Evolutionary conservation across 73 alveolate species (phyloP), one percentile per base, ranked within the genome.

Genomic region (Paraurostyla sp.): DNA sequence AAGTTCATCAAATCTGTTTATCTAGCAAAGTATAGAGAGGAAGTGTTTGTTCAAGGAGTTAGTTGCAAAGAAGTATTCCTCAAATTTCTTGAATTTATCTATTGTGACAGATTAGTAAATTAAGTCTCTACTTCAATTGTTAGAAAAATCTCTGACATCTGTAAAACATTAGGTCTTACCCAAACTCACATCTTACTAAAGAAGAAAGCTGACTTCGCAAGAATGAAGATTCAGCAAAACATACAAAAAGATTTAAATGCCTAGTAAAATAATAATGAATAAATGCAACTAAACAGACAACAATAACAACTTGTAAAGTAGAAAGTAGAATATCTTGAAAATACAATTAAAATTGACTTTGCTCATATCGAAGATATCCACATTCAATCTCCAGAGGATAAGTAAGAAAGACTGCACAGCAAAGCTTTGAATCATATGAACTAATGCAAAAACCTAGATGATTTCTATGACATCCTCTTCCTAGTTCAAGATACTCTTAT

Each of bases 331-430:
- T 4, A 78, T 41, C 2, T 22, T 0, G 89, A 78, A 18, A 20
- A 78, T 11, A 15, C 22, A n/a, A 42, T 48, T 20, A 52, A 78
- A 48, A n/a, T 52, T 16, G 80, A 78, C 23, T 78, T 57, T 20
- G 6, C 46, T n/a, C 38, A 27, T 18, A 16, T 78, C 46, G 59
- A 52, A 18, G 80, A 52, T 78, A 78, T 52, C 22, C 62, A 43
- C 32, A 32, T 75, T 30, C 33, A 36, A 35, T 81, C 91, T 7
- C 91, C 91, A 18, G 91, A 81, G 45, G 91, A 81, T 16, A 59
- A n/a, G 33, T 22, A 58, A 23, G 82, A 81, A 41, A 57, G 83
- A 35, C 52, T 36, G 32, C 56, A 59, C 43, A 60, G 58, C 32
- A 42, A 58, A 43, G 76, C 82, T 27, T 38, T 11, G n/a, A 6